phyloP scores from a whole-genome alignment of 2,329 filamentous ascomycete genomes.

The Cladobotryum protrusum region DNA sequence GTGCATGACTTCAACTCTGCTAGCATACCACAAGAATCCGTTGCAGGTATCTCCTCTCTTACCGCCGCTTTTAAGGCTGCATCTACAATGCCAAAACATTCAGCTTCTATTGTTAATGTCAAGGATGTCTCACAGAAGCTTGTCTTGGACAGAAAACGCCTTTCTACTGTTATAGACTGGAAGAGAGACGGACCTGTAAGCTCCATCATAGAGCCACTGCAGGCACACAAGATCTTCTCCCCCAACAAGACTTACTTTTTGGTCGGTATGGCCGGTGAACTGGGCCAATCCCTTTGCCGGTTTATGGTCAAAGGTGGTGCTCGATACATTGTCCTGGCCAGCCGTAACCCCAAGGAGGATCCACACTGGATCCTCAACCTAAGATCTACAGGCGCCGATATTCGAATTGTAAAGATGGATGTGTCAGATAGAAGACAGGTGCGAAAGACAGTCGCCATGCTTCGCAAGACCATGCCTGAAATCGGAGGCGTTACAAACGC shows the following conservation, averaged over 20 bases:
- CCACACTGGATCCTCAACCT: background rate
- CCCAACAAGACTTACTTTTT: slow-evolving; percentile 1
- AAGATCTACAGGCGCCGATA: background rate
- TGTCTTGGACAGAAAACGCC: background rate
- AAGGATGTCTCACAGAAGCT: too few relatives aligned
- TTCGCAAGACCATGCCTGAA: background rate
- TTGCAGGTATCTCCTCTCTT: too few relatives aligned
- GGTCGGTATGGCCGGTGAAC: background rate
- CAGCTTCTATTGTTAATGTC: background rate
- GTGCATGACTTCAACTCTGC: background rate
- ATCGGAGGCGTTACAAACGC: background rate
- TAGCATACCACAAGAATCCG: background rate
- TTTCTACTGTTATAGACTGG: background rate
- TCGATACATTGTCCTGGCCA: slow-evolving; percentile 1
- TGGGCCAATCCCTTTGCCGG: background rate
- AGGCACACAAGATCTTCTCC: background rate
- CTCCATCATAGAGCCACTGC: background rate
- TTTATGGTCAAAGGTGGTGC: slow-evolving; percentile 1
- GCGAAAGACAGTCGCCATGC: background rate
- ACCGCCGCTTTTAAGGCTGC: too few relatives aligned
- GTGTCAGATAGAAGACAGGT: background rate
- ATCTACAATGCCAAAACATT: too few relatives aligned
- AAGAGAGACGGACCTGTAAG: background rate
- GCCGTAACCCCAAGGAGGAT: background rate
- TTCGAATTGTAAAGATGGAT: background rate